Evolutionary conservation across 345 rosid species (phyloP).

Genomic region (Arabidopsis suecica): DNA sequence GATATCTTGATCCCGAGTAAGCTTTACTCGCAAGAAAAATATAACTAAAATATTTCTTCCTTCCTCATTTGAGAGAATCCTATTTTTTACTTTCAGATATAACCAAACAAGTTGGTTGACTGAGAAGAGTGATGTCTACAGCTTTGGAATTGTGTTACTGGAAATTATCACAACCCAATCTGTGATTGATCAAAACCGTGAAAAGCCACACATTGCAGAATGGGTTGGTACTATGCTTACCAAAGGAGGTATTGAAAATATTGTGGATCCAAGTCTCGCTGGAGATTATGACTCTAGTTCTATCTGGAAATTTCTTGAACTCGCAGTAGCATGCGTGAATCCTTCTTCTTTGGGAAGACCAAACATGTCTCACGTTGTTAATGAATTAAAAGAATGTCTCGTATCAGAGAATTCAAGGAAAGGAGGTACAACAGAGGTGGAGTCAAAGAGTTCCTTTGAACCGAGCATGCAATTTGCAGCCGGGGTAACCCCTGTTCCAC

Average conservation of each 20-base stretch:
- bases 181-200: conserved; percentile 12
- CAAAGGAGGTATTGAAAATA: not conserved
- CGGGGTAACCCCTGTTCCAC: not conserved
- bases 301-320: conserved; percentile 18
- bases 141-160: conserved; percentile 49
- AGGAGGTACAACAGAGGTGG: not conserved
- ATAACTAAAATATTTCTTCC: too few species aligned
- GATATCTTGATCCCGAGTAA: conserved; percentile 57
- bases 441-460: not conserved
- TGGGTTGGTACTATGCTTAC: not conserved
- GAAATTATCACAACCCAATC: conserved; percentile 44
- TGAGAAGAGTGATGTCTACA: conserved; percentile 51
- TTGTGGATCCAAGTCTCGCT: not conserved
- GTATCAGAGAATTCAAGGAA: not conserved
- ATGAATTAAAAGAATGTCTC: conserved; percentile 4
- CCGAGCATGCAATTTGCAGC: not conserved
- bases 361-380: conserved; percentile 28
- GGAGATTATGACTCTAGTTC: conserved; percentile 14
- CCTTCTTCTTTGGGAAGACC: conserved; percentile 22
- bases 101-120: conserved; percentile 23
- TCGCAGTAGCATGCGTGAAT: conserved; percentile 10
- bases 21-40: not conserved
- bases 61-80: not conserved
- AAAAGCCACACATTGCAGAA: conserved; percentile 20
- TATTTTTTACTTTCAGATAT: conserved; percentile 25